Conservation (phyloP, 768 basidiomycete species). For the Boletus coccyginus region DNA sequence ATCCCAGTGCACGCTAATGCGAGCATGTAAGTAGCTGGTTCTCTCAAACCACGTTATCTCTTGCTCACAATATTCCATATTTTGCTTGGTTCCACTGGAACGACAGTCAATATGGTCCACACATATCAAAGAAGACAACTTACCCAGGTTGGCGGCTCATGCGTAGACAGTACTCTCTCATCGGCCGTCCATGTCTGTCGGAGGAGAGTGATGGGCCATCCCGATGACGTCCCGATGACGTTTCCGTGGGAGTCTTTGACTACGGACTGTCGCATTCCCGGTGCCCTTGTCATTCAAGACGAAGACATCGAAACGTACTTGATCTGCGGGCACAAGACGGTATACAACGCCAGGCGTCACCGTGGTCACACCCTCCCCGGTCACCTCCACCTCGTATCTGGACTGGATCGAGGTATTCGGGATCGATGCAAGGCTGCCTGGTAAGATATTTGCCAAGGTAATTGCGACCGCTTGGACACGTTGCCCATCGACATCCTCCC, state of each 20-base stretch:
- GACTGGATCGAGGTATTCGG: slow-evolving; percentile 32
- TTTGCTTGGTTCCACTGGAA: slow-evolving; percentile 50
- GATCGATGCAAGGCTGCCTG: slow-evolving; percentile 27
- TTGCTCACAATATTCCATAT: slow-evolving; percentile 54
- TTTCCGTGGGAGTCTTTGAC: slow-evolving; percentile 37
- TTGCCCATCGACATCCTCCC: slow-evolving; percentile 37
- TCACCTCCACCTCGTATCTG: slow-evolving; percentile 36
- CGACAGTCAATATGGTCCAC: not conserved
- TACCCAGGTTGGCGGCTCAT: slow-evolving; percentile 58
- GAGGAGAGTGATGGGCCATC: slow-evolving; percentile 39
- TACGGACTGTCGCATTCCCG: slow-evolving; percentile 29
- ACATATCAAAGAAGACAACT: slow-evolving; percentile 3
- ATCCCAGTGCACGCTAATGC: slow-evolving; percentile 47
- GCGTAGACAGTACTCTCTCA: slow-evolving; percentile 35
- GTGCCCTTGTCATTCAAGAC: slow-evolving; percentile 34
- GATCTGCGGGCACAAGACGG: slow-evolving; percentile 51
- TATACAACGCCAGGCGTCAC: slow-evolving; percentile 39
- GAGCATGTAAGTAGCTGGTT: not conserved
- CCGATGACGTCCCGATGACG: slow-evolving; percentile 33
- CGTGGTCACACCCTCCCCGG: slow-evolving; percentile 41
- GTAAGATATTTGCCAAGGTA: slow-evolving; percentile 49
- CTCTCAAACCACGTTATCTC: not conserved
- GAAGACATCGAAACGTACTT: slow-evolving; percentile 47
- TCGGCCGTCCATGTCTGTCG: slow-evolving; percentile 41
- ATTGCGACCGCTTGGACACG: slow-evolving; percentile 50